Conservation (phyloP, 148 eudicot species). For the Nepenthes gracilis region DNA sequence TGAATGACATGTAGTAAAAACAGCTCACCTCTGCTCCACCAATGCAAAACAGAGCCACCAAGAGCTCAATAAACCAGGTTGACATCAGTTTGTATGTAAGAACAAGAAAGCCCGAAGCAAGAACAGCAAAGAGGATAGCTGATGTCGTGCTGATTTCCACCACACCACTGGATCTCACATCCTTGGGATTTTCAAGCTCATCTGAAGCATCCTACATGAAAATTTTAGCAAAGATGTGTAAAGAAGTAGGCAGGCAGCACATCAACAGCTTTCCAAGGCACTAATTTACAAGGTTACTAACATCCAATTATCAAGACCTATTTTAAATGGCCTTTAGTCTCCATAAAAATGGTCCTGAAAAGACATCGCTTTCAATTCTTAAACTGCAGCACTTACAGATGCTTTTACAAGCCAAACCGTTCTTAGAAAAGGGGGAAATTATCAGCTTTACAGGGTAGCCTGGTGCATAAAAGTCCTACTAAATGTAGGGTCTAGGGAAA, state of each 20-base stretch:
- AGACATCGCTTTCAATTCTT: no score
- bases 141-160: constrained; percentile 57
- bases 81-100: constrained; percentile 65
- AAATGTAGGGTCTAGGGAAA: no score
- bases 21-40: constrained; percentile 73
- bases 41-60: constrained; percentile 81
- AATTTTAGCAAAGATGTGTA: background rate
- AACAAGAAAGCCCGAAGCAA: constrained; percentile 77
- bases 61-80: constrained; percentile 53
- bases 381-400: no score
- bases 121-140: constrained; percentile 56
- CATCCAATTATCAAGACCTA: no score
- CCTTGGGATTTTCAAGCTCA: constrained; percentile 26
- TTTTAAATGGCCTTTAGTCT: no score
- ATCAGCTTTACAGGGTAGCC: no score
- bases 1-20: background rate
- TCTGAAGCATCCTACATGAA: constrained; percentile 53
- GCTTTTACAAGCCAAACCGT: no score
- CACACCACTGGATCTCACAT: constrained; percentile 27
- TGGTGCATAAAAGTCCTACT: no score
- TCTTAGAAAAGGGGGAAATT: no score
- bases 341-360: no score
- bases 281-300: no score
- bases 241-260: background rate
- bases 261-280: no score